Percentiles rank a stretch among this genome's conserved stretches.
Conservation (phyloP, 345 rosid genomes). For the Populus alba region DNA sequence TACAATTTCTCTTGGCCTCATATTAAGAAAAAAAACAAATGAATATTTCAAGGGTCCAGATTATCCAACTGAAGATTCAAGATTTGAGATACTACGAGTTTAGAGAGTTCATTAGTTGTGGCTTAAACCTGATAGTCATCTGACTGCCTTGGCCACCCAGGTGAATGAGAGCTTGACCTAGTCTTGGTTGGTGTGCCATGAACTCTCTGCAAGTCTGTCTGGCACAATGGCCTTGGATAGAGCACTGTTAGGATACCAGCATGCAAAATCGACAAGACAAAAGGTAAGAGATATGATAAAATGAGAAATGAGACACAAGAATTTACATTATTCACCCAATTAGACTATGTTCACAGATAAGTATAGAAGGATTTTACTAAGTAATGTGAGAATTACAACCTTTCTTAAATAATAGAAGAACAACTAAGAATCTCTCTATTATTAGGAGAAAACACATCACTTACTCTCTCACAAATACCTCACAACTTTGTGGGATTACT, state of each 20-base stretch:
- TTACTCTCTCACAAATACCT: too few relatives aligned
- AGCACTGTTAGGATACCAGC: neutral
- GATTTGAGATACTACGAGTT: conserved; percentile 74
- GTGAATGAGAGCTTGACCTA: conserved; percentile 47
- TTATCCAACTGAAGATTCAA: conserved; percentile 66
- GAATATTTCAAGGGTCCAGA: conserved; percentile 46
- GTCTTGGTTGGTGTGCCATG: conserved; percentile 67
- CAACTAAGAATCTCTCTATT: too few relatives aligned
- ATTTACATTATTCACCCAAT: too few relatives aligned
- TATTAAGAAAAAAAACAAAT: neutral
- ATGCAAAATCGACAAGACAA: too few relatives aligned
- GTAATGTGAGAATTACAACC: too few relatives aligned
- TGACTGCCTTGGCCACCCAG: conserved; percentile 50
- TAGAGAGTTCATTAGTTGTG: conserved; percentile 75
- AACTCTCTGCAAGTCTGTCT: conserved; percentile 68
- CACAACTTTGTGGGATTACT: too few relatives aligned
- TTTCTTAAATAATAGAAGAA: too few relatives aligned
- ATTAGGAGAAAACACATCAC: too few relatives aligned
- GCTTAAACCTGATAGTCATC: conserved; percentile 74
- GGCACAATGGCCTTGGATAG: conserved; percentile 63
- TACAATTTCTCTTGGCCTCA: neutral
- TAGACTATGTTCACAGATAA: too few relatives aligned
- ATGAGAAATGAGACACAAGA: too few relatives aligned
- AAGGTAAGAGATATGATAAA: too few relatives aligned
- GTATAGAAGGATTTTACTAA: too few relatives aligned